Evolutionary conservation across 1,139 yeast genomes (phyloP).

Genomic region (Protomyces macrosporus): DNA sequence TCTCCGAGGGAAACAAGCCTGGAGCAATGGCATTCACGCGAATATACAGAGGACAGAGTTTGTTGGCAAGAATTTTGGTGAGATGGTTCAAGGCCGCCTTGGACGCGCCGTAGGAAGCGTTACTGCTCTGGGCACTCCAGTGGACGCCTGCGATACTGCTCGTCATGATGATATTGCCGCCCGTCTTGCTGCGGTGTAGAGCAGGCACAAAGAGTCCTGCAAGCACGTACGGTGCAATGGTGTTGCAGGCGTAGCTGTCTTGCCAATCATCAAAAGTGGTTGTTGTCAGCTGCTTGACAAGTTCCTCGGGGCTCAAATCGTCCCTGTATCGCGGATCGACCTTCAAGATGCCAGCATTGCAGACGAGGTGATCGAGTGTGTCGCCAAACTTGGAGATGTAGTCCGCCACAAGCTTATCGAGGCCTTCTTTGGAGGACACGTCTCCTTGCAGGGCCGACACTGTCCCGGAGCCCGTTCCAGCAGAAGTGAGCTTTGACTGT

Average conservation of each 20-base stretch:
- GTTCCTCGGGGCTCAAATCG: constrained; percentile 23
- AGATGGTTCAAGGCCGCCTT: constrained; percentile 33
- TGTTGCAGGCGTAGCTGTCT: constrained; percentile 24
- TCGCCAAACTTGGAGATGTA: constrained; percentile 29
- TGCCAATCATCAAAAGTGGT: constrained; percentile 15
- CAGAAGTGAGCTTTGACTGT: neutral
- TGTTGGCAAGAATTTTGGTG: constrained; percentile 31
- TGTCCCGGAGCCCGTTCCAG: constrained; percentile 12
- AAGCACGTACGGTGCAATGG: constrained; percentile 31
- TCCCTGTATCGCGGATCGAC: constrained; percentile 24
- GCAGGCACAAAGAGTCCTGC: constrained; percentile 31
- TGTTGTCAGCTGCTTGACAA: constrained; percentile 28
- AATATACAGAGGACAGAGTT: constrained; percentile 29
- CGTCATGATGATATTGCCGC: constrained; percentile 31
- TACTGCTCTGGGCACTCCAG: constrained; percentile 26
- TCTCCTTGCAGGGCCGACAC: constrained; percentile 30
- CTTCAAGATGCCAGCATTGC: constrained; percentile 30
- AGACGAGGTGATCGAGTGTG: constrained; percentile 31
- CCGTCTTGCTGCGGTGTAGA: constrained; percentile 2
- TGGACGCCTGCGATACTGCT: constrained; percentile 32
- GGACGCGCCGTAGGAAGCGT: constrained; percentile 28
- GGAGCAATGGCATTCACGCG: constrained; percentile 31
- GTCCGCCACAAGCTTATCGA: constrained; percentile 21
- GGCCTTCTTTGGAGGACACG: constrained; percentile 31
- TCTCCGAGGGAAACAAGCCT: constrained; percentile 32